These are phyloP conservation scores for Serendipita sp. DNA, from an alignment of 768 basidiomycete genomes.

Conservation along the genomic window DNA sequence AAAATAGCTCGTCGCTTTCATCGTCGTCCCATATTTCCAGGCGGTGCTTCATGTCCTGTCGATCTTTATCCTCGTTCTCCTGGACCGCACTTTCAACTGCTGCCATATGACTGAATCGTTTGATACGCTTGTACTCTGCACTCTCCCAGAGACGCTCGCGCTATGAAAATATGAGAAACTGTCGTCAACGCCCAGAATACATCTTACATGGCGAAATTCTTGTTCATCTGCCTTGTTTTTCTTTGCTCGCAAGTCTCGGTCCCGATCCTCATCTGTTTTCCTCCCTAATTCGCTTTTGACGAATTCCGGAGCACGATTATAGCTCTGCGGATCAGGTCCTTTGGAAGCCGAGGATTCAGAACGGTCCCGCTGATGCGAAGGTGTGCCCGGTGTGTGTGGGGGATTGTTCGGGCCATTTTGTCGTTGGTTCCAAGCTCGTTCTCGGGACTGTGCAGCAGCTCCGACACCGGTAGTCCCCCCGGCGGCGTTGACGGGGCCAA, in stretches of 20 bases:
- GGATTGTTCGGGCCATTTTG: slow-evolving; percentile 17
- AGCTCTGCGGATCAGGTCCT: slow-evolving; percentile 4
- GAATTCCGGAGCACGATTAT: background rate
- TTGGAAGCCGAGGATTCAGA: background rate
- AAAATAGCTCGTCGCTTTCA: slow-evolving; percentile 83
- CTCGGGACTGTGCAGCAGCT: slow-evolving; percentile 32
- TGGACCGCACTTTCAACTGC: slow-evolving; percentile 51
- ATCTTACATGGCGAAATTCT: slow-evolving; percentile 71
- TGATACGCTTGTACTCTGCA: slow-evolving; percentile 69
- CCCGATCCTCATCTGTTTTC: slow-evolving; percentile 81
- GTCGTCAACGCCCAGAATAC: background rate
- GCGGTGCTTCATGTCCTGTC: slow-evolving; percentile 59
- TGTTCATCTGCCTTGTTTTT: slow-evolving; percentile 65
- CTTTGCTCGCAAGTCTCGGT: slow-evolving; percentile 62
- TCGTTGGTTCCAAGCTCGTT: slow-evolving; percentile 65
- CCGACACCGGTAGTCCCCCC: slow-evolving; percentile 41
- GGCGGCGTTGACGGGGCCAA: slow-evolving; percentile 12
- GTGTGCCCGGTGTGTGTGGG: background rate
- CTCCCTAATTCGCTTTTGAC: slow-evolving; percentile 15
- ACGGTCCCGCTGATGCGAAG: background rate
- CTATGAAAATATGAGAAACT: slow-evolving; percentile 25
- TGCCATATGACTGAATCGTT: slow-evolving; percentile 58
- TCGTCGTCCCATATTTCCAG: slow-evolving; percentile 89
- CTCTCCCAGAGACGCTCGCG: slow-evolving; percentile 89
- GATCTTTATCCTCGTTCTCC: slow-evolving; percentile 67